Conservation (phyloP, 2,329 filamentous ascomycete genomes). For the Curvularia sp. region DNA sequence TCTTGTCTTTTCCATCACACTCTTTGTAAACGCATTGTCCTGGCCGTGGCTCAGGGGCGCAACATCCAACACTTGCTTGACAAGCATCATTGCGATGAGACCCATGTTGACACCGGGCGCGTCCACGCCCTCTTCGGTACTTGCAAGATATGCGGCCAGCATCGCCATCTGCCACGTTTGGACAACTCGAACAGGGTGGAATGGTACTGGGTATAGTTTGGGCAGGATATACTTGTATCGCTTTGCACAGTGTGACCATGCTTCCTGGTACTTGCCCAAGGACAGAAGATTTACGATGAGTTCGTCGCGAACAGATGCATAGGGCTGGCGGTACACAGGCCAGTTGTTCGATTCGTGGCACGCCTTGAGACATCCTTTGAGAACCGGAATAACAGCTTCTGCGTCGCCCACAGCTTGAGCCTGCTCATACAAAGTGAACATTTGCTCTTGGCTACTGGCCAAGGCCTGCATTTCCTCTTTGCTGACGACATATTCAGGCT, state of each 20-base stretch:
- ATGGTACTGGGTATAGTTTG: conserved; percentile 56
- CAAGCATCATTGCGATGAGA: conserved; percentile 53
- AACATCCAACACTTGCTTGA: conserved; percentile 52
- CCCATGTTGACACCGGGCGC: conserved; percentile 51
- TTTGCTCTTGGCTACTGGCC: conserved; percentile 37
- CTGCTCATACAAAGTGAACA: conserved; percentile 37
- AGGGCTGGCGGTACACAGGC: conserved; percentile 62
- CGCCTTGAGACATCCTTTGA: conserved; percentile 52
- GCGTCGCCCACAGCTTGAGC: conserved; percentile 32
- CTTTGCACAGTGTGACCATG: conserved; percentile 61
- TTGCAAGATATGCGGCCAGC: conserved; percentile 45
- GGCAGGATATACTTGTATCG: conserved; percentile 62
- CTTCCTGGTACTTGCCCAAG: conserved; percentile 53
- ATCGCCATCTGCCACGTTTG: conserved; percentile 54
- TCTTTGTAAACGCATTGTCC: conserved; percentile 51
- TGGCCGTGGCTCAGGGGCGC: conserved; percentile 55
- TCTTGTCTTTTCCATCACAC: conserved; percentile 49
- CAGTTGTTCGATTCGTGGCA: conserved; percentile 54
- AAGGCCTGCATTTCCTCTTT: conserved; percentile 21
- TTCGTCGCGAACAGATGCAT: conserved; percentile 61
- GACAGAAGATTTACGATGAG: conserved; percentile 59
- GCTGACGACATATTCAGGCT: conserved; percentile 27
- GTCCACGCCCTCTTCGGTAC: conserved; percentile 33
- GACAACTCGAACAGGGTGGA: conserved; percentile 64
- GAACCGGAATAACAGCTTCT: conserved; percentile 42